Conservation (phyloP, 164 flowering plant species). For the Magnolia kwangsiensis region DNA sequence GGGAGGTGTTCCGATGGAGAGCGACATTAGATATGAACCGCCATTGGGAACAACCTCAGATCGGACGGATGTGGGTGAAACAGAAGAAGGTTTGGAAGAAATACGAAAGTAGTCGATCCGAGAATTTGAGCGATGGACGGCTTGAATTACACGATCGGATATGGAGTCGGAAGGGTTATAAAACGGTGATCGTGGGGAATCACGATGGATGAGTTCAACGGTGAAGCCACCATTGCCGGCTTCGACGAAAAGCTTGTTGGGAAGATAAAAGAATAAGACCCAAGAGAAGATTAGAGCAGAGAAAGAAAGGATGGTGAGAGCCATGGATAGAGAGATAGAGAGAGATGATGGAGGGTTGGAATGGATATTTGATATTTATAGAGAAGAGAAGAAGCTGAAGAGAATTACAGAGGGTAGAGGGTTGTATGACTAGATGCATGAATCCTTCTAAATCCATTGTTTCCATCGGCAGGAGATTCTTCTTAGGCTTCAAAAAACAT, state of each 20-base stretch:
- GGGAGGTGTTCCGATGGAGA: conserved; percentile 71
- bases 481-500: neutral
- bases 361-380: neutral
- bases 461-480: neutral
- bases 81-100: neutral
- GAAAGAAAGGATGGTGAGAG: neutral
- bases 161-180: neutral
- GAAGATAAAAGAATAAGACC: neutral
- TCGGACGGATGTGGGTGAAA: neutral
- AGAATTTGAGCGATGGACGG: neutral
- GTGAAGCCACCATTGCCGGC: neutral
- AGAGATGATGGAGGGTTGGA: neutral
- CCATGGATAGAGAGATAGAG: neutral
- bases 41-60: conserved; percentile 26
- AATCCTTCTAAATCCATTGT: neutral
- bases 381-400: neutral
- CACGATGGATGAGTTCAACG: conserved; percentile 5
- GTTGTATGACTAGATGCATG: neutral
- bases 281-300: neutral
- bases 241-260: neutral
- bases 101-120: neutral
- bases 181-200: neutral
- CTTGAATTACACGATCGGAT: neutral
- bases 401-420: neutral
- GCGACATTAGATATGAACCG: conserved; percentile 61